These are phyloP conservation scores for Fonsecaea multimorphosa DNA, from an alignment of 2,329 filamentous ascomycete genomes.

Conservation along the genomic window DNA sequence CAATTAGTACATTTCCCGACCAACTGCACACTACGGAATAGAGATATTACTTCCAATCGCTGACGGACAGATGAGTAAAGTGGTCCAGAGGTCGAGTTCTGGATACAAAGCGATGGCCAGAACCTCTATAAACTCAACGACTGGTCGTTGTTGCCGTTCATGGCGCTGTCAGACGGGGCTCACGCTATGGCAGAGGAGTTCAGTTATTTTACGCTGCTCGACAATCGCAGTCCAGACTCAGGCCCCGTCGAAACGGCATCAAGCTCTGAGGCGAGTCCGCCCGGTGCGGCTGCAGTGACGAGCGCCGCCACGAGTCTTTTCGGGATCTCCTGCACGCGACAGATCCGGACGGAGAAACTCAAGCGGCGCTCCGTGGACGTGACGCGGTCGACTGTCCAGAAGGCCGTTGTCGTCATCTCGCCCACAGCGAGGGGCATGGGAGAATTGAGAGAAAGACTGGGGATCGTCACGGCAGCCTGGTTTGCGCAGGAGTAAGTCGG, in stretches of 20 bases:
- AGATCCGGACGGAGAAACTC: conserved; percentile 80
- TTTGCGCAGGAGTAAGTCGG: conserved; percentile 77
- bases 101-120: conserved; percentile 79
- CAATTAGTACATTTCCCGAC: not conserved
- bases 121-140: conserved; percentile 85
- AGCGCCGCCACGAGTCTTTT: conserved; percentile 76
- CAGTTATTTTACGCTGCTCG: conserved; percentile 93
- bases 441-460: conserved; percentile 85
- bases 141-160: conserved; percentile 91
- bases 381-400: conserved; percentile 96
- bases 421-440: conserved; percentile 90
- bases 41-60: not conserved
- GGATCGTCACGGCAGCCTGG: conserved; percentile 92
- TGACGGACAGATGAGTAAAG: conserved; percentile 47
- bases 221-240: conserved; percentile 40
- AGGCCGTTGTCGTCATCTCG: conserved; percentile 94
- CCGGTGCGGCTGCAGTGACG: not conserved
- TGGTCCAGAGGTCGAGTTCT: conserved; percentile 91
- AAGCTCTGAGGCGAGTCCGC: not conserved
- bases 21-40: not conserved
- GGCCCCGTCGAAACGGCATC: not conserved
- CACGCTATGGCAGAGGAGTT: conserved; percentile 96
- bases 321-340: conserved; percentile 92
- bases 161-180: conserved; percentile 94
- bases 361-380: conserved; percentile 83